Conservation (phyloP, 2,329 filamentous ascomycete genomes). For the Fusarium graminum region DNA sequence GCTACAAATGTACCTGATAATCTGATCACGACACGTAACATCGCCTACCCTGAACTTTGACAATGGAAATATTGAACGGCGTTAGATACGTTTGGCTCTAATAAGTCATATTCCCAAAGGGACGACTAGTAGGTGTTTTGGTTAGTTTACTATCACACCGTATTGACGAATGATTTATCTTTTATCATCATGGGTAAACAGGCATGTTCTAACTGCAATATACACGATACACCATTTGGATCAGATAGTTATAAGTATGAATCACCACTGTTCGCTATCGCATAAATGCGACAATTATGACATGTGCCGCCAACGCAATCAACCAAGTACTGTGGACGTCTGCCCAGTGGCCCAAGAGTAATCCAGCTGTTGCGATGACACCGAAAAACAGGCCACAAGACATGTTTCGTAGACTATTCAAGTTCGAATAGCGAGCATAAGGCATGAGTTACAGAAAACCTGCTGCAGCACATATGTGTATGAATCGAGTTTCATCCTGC, state of each 20-base stretch:
- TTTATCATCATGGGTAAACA: too few relatives aligned
- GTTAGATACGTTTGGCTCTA: not conserved
- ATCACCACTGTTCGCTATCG: not conserved
- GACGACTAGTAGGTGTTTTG: too few relatives aligned
- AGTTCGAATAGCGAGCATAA: slow-evolving; percentile 1
- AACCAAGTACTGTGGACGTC: slow-evolving; percentile 40
- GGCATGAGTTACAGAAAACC: slow-evolving; percentile 1
- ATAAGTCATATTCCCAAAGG: too few relatives aligned
- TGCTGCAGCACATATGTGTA: slow-evolving; percentile 11
- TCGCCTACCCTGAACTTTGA: slow-evolving; percentile 14
- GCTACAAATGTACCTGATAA: not conserved
- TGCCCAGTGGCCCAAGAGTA: slow-evolving; percentile 43
- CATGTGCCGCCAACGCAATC: slow-evolving; percentile 29
- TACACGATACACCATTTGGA: not conserved
- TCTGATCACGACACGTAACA: not conserved
- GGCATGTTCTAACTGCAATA: not conserved
- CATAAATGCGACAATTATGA: not conserved
- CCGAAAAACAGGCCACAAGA: slow-evolving; percentile 21
- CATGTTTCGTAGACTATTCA: not conserved
- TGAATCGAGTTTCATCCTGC: slow-evolving; percentile 26
- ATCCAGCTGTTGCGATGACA: slow-evolving; percentile 1
- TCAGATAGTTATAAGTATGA: not conserved
- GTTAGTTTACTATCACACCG: too few relatives aligned
- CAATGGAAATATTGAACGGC: too few relatives aligned
- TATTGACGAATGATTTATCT: too few relatives aligned